These are phyloP conservation scores for Hypomyces perniciosus DNA, from an alignment of 2,329 filamentous ascomycete species.

Conservation along the genomic window DNA sequence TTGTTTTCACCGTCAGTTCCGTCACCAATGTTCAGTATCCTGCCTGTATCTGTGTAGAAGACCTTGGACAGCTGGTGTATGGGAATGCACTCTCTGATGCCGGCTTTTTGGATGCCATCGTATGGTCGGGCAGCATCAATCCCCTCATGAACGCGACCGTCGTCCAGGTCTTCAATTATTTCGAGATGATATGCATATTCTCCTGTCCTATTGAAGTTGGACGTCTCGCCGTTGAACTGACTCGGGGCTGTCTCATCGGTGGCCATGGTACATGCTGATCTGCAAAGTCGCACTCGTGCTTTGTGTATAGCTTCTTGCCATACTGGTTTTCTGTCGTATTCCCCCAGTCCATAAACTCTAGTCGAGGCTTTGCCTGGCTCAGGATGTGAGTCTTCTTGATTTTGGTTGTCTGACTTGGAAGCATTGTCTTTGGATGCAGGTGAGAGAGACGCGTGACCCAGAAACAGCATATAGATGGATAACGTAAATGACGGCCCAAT, in stretches of 20 bases:
- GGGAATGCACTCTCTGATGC: constrained; percentile 49
- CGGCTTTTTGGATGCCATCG: constrained; percentile 37
- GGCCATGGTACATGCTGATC: constrained; percentile 46
- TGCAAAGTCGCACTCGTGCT: constrained; percentile 71
- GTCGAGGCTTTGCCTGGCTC: background rate
- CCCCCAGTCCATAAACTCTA: constrained; percentile 23
- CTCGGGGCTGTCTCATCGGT: background rate
- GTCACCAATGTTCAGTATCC: constrained; percentile 71
- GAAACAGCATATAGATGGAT: constrained; percentile 92
- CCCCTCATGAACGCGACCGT: constrained; percentile 47
- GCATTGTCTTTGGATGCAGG: background rate
- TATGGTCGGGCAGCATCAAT: constrained; percentile 29
- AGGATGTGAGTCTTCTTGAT: background rate
- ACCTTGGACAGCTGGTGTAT: constrained; percentile 70
- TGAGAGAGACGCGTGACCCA: constrained; percentile 56
- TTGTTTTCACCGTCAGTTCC: constrained; percentile 42
- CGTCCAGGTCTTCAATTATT: constrained; percentile 72
- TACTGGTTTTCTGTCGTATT: constrained; percentile 55
- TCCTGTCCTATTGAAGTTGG: background rate
- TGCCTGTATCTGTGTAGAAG: constrained; percentile 87
- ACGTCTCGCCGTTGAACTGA: background rate
- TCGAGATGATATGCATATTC: constrained; percentile 73
- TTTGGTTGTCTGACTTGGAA: background rate
- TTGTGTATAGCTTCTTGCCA: constrained; percentile 99
- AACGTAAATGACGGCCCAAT: constrained; percentile 82